These are phyloP conservation scores for Hydrangea macrophylla DNA, from an alignment of 148 eudicot genomes.

Conservation along the genomic window DNA sequence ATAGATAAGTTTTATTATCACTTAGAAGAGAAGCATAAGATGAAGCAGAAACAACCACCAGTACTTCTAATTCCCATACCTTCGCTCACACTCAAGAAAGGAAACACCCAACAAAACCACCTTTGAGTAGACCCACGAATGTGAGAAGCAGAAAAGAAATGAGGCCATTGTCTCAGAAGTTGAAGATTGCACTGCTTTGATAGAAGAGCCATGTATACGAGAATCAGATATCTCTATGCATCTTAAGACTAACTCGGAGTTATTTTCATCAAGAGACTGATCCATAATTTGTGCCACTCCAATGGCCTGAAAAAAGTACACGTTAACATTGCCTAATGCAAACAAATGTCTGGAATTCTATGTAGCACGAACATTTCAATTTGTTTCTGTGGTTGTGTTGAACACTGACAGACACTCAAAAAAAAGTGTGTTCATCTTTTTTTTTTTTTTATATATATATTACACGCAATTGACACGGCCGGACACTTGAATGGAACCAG, in stretches of 20 bases:
- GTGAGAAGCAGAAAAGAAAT: slow-evolving; percentile 63
- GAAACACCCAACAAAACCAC: slow-evolving; percentile 76
- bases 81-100: slow-evolving; percentile 69
- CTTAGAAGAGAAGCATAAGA: slow-evolving; percentile 1
- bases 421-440: too few relatives aligned
- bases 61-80: slow-evolving; percentile 34
- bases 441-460: too few relatives aligned
- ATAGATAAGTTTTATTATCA: not conserved
- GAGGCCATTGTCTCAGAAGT: slow-evolving; percentile 29
- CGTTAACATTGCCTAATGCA: slow-evolving; percentile 12
- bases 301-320: slow-evolving; percentile 52
- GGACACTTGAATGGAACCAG: too few relatives aligned
- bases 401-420: too few relatives aligned
- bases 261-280: slow-evolving; percentile 69
- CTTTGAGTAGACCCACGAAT: slow-evolving; percentile 85
- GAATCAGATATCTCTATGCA: slow-evolving; percentile 63
- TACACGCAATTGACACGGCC: too few relatives aligned
- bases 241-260: slow-evolving; percentile 42
- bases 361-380: too few relatives aligned
- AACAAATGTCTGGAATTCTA: slow-evolving; percentile 11
- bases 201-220: slow-evolving; percentile 38
- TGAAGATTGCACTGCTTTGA: slow-evolving; percentile 21
- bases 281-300: slow-evolving; percentile 89
- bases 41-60: not conserved
- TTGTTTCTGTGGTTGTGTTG: too few relatives aligned